These are phyloP conservation scores for Saksenaea oblongispora DNA, from an alignment of 371 early-diverging fungal genomes.

Conservation along the genomic window DNA sequence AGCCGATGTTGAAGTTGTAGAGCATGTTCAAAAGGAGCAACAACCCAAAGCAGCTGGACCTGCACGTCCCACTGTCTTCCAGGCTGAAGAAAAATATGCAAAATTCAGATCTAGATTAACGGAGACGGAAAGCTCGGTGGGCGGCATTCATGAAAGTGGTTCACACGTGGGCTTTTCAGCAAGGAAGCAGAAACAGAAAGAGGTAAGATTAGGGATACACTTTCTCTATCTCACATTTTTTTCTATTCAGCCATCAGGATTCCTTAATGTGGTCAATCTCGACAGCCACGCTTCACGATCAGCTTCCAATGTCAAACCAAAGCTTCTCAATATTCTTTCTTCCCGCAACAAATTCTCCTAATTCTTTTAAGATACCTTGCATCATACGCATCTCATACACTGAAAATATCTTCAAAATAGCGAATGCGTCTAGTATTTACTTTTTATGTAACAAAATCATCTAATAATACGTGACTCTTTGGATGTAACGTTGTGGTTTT, in stretches of 20 bases:
- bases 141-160: constrained; percentile 10
- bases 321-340: background rate
- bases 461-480: constrained; percentile 56
- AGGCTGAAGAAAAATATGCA: background rate
- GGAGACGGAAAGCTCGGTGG: constrained; percentile 9
- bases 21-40: background rate
- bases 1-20: background rate
- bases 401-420: background rate
- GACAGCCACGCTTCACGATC: background rate
- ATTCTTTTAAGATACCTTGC: constrained; percentile 8
- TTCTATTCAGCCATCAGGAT: background rate
- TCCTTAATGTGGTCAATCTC: background rate
- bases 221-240: background rate
- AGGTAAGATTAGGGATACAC: background rate
- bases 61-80: background rate
- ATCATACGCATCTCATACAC: background rate
- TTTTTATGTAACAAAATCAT: constrained; percentile 17
- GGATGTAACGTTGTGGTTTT: constrained; percentile 51
- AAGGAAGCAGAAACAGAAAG: background rate
- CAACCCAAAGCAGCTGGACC: background rate
- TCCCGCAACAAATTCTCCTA: background rate
- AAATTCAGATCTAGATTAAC: constrained; percentile 8
- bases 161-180: constrained; percentile 10
- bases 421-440: constrained; percentile 3
- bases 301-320: background rate